Percentiles rank a stretch among this genome's conserved stretches.
Conservation (phyloP, 2,329 filamentous ascomycete genomes). For the Ceratocystis cubensis region DNA sequence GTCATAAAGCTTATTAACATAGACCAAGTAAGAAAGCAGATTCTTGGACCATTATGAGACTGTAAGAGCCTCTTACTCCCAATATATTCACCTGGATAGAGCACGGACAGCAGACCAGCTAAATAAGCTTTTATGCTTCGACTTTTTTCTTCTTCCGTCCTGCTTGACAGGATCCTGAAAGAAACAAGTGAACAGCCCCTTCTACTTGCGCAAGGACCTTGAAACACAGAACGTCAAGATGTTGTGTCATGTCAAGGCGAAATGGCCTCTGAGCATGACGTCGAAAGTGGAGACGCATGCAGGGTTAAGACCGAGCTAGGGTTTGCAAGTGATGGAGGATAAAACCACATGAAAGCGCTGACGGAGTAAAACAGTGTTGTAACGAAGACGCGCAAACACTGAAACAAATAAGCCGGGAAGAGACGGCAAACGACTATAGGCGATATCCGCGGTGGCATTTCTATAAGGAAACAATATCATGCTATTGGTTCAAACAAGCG, state of each 20-base stretch:
- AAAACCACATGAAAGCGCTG: constrained; percentile 13
- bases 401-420: not conserved
- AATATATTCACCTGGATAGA: not conserved
- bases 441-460: not conserved
- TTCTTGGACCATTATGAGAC: not conserved
- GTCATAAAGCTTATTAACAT: not conserved
- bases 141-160: not conserved
- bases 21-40: not conserved
- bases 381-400: not conserved
- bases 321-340: not conserved
- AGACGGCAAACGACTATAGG: not conserved
- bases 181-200: not conserved
- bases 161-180: not conserved
- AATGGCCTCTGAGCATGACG: not conserved
- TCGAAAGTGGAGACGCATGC: not conserved
- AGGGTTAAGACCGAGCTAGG: not conserved
- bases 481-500: constrained; percentile 36
- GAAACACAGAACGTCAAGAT: constrained; percentile 1
- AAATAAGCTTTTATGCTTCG: not conserved
- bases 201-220: not conserved
- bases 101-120: not conserved
- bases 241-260: constrained; percentile 5
- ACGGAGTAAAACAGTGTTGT: constrained; percentile 12
- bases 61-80: not conserved
- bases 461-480: constrained; percentile 2